A percentile compares a stretch with the other conserved stretches of the same genome.
Evolutionary conservation across 768 basidiomycete species (phyloP).

Genomic region (Lactarius indigo): DNA sequence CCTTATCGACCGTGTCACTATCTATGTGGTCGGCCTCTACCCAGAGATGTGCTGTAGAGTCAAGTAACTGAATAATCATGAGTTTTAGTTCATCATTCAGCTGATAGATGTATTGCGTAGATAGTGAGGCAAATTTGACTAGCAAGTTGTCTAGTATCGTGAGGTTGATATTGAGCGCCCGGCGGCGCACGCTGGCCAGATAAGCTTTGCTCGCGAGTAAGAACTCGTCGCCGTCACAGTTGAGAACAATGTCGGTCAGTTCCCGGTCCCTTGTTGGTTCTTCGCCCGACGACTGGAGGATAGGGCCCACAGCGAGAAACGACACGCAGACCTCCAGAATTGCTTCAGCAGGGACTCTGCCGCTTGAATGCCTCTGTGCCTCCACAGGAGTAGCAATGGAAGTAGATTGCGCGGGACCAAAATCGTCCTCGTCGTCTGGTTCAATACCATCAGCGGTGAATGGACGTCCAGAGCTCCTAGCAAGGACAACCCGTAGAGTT

Average conservation of each 20-base stretch:
- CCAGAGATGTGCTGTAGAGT: slow-evolving; percentile 65
- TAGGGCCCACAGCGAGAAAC: slow-evolving; percentile 60
- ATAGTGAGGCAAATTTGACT: slow-evolving; percentile 48
- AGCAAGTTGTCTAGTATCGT: slow-evolving; percentile 53
- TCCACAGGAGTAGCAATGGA: slow-evolving; percentile 34
- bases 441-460: slow-evolving; percentile 31
- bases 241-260: slow-evolving; percentile 49
- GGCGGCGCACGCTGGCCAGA: slow-evolving; percentile 51
- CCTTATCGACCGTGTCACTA: slow-evolving; percentile 38
- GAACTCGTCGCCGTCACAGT: slow-evolving; percentile 52
- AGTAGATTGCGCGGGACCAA: slow-evolving; percentile 47
- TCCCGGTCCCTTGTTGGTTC: slow-evolving; percentile 62
- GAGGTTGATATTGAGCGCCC: slow-evolving; percentile 49
- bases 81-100: slow-evolving; percentile 51
- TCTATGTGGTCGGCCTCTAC: slow-evolving; percentile 30
- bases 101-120: slow-evolving; percentile 51
- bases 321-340: slow-evolving; percentile 52
- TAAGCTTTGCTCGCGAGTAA: slow-evolving; percentile 54
- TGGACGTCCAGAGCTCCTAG: slow-evolving; percentile 28
- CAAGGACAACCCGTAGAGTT: slow-evolving; percentile 40
- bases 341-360: slow-evolving; percentile 32
- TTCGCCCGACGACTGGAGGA: slow-evolving; percentile 54
- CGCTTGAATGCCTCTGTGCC: slow-evolving; percentile 30
- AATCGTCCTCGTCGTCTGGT: slow-evolving; percentile 51
- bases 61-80: slow-evolving; percentile 57